Percentiles rank a stretch among this genome's conserved stretches.
Evolutionary conservation across 163 green algal species (phyloP).

Genomic region (Coccomyxa subellipsoidea): DNA sequence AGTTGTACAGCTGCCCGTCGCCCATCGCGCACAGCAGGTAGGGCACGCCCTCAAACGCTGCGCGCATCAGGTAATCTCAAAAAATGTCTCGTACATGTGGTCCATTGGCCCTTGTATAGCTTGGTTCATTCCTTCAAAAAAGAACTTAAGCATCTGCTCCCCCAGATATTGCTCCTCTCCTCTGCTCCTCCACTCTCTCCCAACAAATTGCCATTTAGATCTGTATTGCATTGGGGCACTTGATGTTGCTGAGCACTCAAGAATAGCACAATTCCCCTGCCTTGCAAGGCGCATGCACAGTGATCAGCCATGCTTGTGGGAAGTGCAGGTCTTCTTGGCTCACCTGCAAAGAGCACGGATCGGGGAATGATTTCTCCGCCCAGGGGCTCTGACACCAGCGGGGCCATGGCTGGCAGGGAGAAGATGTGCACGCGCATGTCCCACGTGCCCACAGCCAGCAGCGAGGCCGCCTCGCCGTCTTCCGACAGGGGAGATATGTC

Average conservation of each 20-base stretch:
- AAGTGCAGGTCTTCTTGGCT: neutral
- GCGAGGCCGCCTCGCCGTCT: conserved; percentile 13
- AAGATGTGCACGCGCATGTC: conserved; percentile 56
- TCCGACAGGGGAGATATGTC: conserved; percentile 77
- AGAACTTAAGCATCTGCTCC: no score
- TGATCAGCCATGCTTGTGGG: neutral
- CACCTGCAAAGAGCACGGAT: conserved; percentile 64
- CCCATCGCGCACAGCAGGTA: conserved; percentile 82
- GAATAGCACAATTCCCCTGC: no score
- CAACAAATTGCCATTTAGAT: no score
- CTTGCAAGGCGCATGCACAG: neutral
- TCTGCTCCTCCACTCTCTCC: no score
- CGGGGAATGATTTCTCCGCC: conserved; percentile 84
- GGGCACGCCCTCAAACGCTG: conserved; percentile 66
- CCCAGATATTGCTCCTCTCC: no score
- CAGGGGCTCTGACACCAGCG: conserved; percentile 46
- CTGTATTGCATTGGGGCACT: no score
- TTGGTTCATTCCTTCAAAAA: no score
- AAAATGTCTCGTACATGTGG: no score
- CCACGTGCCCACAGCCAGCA: conserved; percentile 83
- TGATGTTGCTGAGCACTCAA: no score
- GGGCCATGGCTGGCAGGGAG: conserved; percentile 38
- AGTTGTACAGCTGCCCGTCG: conserved; percentile 81
- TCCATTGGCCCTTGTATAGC: no score
- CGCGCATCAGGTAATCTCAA: neutral